Base-by-base conservation (phyloP, 1,139 yeast species). In the Pneumocystis canis region DNA sequence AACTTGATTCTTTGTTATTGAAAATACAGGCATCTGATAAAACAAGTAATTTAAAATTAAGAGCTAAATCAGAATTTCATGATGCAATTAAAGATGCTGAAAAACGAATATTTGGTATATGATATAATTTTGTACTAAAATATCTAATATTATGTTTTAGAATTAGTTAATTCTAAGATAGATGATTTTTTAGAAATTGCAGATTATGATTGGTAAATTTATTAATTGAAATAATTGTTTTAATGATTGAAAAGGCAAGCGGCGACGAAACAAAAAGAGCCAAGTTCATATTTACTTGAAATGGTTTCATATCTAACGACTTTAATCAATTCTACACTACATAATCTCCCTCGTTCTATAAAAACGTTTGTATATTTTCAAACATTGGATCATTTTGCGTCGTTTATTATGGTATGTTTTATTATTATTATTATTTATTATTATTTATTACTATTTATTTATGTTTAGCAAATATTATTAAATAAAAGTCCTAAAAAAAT, bases 271-370 rank as follows among this genome's bases (percentile, higher is more conserved):
- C 81, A 82, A 65, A 72, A 70, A 0, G 87, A 84, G 65, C 94
- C 97, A 18, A 86, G 87, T 67, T 80, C 80, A 67, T 85, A 87
- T 62, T 81, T 90, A 65, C 82, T 83, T 63, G 97, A 92, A 74
- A 83, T 89, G 77, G 92, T 95, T n/a, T 82, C 85, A 65, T 92
- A 85, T 73, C 78, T 92, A 72, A 89, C 87, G 67, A 88, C 89
- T 73, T 82, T 90, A 78, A 89, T 92, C 71, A 83, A 86, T 62
- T 84, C 95, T 0, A 89, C 95, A n/a, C 82, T 92, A 69, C 84
- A 87, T 25, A 87, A 86, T 66, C 78, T 92, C 58, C 97, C 97
- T 0, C 80, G 80, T 61, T 81, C 87, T 11, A 84, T 92, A 65
- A 82, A 89, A 68, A 84, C 94, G 2, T 76, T 90, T 67, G 82